Conservation (phyloP, 257 asterid genomes). For the Coffea canephora region DNA sequence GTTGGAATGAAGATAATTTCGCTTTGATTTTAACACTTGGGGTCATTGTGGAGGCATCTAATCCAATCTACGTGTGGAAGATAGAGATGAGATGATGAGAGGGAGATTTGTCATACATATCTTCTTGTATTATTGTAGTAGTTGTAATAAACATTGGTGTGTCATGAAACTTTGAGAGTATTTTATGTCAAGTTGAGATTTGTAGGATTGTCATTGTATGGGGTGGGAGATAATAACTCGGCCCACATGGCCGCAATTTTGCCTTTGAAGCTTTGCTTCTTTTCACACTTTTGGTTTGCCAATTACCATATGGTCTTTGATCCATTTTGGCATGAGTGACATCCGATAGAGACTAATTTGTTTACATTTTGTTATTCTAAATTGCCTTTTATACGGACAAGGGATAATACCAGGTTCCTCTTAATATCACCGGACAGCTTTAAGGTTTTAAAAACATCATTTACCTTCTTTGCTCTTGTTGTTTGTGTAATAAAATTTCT, state of each 20-base stretch:
- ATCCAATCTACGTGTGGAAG: conserved; percentile 11
- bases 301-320: neutral
- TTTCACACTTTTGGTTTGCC: conserved; percentile 20
- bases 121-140: too few species aligned
- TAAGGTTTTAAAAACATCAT: too few species aligned
- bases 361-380: too few species aligned
- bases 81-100: conserved; percentile 15
- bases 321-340: too few species aligned
- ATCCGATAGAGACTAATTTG: too few species aligned
- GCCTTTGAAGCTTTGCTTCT: neutral
- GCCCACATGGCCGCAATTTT: conserved; percentile 20
- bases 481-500: too few species aligned
- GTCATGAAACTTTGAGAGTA: neutral
- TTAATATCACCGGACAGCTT: too few species aligned
- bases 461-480: too few species aligned
- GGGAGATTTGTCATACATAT: neutral
- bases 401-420: too few species aligned
- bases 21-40: conserved; percentile 6
- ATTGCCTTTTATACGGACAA: too few species aligned
- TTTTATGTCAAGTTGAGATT: conserved; percentile 21
- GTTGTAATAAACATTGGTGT: neutral
- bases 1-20: neutral
- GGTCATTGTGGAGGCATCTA: conserved; percentile 9
- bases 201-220: conserved; percentile 13
- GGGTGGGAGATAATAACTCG: neutral